Evolutionary conservation across 2,329 filamentous ascomycete species (phyloP).

Genomic region (Microcyclospora pomicola): DNA sequence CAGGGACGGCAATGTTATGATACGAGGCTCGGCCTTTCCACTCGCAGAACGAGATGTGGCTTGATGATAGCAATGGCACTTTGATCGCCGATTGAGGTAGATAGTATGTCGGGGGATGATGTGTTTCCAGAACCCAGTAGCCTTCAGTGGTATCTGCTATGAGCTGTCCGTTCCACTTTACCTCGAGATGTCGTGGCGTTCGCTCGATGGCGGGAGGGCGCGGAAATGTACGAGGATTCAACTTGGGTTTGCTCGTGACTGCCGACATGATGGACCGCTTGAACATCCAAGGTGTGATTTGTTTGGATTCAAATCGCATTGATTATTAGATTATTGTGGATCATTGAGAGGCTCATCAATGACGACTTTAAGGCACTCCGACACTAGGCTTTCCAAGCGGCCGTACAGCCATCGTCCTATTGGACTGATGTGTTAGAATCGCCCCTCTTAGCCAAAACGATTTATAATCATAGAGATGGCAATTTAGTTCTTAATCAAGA

Average conservation of each 20-base stretch:
- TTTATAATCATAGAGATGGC: too few species aligned
- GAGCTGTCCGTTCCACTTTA: constrained; percentile 41
- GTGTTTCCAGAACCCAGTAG: constrained; percentile 50
- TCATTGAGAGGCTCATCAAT: too few species aligned
- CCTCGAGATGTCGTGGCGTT: constrained; percentile 38
- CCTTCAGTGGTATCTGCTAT: constrained; percentile 46
- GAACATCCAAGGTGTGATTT: constrained; percentile 3
- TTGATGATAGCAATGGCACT: constrained; percentile 34
- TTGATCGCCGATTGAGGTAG: constrained; percentile 39
- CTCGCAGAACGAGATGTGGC: constrained; percentile 40
- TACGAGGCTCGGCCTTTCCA: constrained; percentile 50
- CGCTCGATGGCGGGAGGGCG: constrained; percentile 44
- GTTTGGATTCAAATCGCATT: not conserved
- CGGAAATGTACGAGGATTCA: constrained; percentile 46
- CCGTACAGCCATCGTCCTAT: too few species aligned
- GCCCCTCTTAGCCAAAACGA: too few species aligned
- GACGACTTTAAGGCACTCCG: too few species aligned
- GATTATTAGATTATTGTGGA: too few species aligned
- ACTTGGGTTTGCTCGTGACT: constrained; percentile 18
- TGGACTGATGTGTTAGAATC: too few species aligned
- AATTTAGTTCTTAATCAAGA: too few species aligned
- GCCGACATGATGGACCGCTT: constrained; percentile 9
- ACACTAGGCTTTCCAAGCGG: too few species aligned
- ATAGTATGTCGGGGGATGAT: constrained; percentile 51
- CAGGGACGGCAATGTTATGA: constrained; percentile 35